phyloP scores from a whole-genome alignment of 371 early-diverging fungal species.

The Catenaria anguillulae region DNA sequence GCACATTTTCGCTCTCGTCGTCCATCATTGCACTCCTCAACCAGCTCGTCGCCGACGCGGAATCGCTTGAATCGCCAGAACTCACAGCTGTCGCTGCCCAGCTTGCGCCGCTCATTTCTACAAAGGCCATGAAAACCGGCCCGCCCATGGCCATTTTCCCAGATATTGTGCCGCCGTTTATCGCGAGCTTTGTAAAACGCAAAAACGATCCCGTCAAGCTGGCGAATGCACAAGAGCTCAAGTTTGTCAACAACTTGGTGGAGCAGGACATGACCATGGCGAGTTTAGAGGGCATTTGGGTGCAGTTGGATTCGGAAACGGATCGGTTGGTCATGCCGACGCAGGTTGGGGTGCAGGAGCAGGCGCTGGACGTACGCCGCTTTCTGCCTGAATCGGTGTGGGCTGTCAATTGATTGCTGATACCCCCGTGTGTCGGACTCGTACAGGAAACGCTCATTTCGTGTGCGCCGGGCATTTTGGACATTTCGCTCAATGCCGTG shows the following conservation, averaged over 20 bases:
- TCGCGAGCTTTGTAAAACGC: too few relatives aligned
- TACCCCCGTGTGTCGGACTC: too few relatives aligned
- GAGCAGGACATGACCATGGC: constrained; percentile 5
- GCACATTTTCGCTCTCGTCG: neutral
- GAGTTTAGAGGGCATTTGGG: constrained; percentile 5
- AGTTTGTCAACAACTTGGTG: neutral
- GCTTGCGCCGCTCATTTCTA: neutral
- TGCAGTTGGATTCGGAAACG: constrained; percentile 9
- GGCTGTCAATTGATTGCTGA: too few relatives aligned
- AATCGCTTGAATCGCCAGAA: neutral
- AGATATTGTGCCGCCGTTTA: neutral
- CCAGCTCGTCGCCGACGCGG: neutral
- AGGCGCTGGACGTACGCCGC: neutral
- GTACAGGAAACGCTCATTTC: constrained; percentile 12
- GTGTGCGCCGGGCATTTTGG: constrained; percentile 7
- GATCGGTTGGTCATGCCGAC: constrained; percentile 10
- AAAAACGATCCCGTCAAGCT: too few relatives aligned
- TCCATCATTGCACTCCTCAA: neutral
- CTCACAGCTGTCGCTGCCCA: neutral
- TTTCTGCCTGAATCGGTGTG: too few relatives aligned
- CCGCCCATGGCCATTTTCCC: constrained; percentile 1
- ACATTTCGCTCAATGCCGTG: neutral
- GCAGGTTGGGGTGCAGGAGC: neutral
- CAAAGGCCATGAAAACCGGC: neutral
- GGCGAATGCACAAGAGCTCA: neutral